phyloP scores from a whole-genome alignment of 306 rosid species.

The Malus orientalis region DNA sequence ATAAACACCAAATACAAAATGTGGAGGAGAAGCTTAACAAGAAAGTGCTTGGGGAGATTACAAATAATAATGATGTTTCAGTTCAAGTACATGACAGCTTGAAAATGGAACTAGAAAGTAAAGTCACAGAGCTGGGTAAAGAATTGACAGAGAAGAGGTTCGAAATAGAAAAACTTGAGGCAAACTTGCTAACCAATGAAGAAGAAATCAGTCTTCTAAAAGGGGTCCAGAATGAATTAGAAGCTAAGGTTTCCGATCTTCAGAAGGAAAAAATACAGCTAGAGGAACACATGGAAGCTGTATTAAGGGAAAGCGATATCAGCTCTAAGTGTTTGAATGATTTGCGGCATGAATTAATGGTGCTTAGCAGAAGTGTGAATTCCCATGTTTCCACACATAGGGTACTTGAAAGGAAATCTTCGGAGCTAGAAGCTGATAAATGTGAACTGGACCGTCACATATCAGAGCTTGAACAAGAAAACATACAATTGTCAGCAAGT shows the following conservation, averaged over 20 bases:
- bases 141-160: conserved; percentile 24
- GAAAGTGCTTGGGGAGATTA: conserved; percentile 19
- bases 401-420: conserved; percentile 28
- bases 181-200: conserved; percentile 21
- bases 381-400: conserved; percentile 27
- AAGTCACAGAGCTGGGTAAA: conserved; percentile 21
- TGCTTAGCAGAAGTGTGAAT: conserved; percentile 21
- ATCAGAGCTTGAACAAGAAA: conserved; percentile 27
- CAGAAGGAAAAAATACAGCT: conserved; percentile 28
- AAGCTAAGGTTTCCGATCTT: conserved; percentile 25
- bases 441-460: conserved; percentile 24
- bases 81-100: conserved; percentile 16
- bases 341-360: conserved; percentile 25
- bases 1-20: conserved; percentile 23
- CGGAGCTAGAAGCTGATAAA: conserved; percentile 25
- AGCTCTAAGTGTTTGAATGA: conserved; percentile 28
- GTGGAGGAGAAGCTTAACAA: conserved; percentile 28
- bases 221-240: conserved; percentile 20
- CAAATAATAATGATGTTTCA: conserved; percentile 7
- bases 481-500: conserved; percentile 12
- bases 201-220: conserved; percentile 23
- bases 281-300: conserved; percentile 25
- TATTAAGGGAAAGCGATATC: conserved; percentile 26
- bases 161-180: conserved; percentile 21
- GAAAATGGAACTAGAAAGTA: conserved; percentile 22